These are phyloP conservation scores for Dovyalis caffra DNA, from an alignment of 345 rosid genomes.

Conservation along the genomic window DNA sequence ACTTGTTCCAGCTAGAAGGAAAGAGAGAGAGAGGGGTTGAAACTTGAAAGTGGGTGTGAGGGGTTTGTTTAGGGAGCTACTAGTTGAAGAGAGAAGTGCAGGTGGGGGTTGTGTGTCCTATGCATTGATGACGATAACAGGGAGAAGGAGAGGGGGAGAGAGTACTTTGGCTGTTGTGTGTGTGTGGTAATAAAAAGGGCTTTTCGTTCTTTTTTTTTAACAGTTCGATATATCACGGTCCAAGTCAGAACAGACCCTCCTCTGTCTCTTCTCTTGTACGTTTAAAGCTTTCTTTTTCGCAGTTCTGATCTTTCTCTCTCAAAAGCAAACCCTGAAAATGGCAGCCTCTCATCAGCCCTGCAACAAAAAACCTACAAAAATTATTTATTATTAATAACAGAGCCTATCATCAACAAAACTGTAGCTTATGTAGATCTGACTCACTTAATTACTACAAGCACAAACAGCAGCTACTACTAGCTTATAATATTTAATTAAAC, in stretches of 20 bases:
- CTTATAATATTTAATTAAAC: too few species aligned
- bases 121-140: constrained; percentile 60
- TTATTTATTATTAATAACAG: constrained; percentile 19
- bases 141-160: constrained; percentile 10
- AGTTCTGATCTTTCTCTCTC: constrained; percentile 42
- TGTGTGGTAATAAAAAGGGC: constrained; percentile 29
- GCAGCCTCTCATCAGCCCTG: constrained; percentile 44
- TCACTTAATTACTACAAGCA: not conserved
- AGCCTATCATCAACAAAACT: not conserved
- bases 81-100: constrained; percentile 30
- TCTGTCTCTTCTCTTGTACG: constrained; percentile 32
- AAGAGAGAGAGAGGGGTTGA: constrained; percentile 20
- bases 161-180: constrained; percentile 39
- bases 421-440: constrained; percentile 2
- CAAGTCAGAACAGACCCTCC: constrained; percentile 59
- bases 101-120: constrained; percentile 48
- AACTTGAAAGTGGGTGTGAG: not conserved
- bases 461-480: too few species aligned
- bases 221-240: constrained; percentile 69
- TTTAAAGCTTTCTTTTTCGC: constrained; percentile 49
- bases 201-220: constrained; percentile 22
- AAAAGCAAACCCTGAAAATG: constrained; percentile 65
- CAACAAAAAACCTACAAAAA: constrained; percentile 32
- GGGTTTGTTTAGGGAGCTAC: constrained; percentile 14
- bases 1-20: constrained; percentile 1